Evolutionary conservation across 441 rosid species (phyloP).

Genomic region (Metrosideros polymorpha): DNA sequence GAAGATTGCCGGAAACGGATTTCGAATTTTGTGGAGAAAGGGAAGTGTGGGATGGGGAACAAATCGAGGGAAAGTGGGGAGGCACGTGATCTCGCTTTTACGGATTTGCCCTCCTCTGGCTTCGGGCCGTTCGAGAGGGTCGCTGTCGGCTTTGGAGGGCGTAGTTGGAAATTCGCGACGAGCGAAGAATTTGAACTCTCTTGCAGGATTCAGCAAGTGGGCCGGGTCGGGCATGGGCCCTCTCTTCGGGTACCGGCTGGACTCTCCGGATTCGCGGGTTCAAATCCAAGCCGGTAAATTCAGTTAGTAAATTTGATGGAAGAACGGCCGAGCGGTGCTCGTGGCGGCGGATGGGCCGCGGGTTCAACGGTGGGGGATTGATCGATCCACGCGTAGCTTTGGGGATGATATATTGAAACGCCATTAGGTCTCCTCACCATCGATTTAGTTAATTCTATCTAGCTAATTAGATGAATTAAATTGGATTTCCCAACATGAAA

Average conservation of each 20-base stretch:
- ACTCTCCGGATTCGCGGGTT: background rate
- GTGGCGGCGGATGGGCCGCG: background rate
- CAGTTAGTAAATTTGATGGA: background rate
- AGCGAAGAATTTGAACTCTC: background rate
- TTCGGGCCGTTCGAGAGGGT: background rate
- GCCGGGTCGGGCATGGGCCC: background rate
- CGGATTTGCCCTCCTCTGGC: background rate
- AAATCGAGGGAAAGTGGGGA: background rate
- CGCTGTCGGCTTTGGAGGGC: background rate
- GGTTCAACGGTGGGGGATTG: background rate
- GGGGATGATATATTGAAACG: background rate
- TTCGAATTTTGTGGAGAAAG: background rate
- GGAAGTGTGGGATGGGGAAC: background rate
- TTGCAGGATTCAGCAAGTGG: background rate
- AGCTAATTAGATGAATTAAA: background rate
- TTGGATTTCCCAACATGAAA: background rate
- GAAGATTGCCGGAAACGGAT: background rate
- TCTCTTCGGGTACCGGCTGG: background rate
- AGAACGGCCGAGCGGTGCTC: background rate
- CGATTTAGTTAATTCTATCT: background rate
- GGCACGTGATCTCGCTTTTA: background rate
- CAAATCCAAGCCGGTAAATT: background rate
- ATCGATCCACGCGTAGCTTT: background rate
- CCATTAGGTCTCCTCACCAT: background rate
- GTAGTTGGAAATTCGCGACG: background rate